Base-by-base conservation (phyloP, 441 rosid species). In the Jatropha multifida region DNA sequence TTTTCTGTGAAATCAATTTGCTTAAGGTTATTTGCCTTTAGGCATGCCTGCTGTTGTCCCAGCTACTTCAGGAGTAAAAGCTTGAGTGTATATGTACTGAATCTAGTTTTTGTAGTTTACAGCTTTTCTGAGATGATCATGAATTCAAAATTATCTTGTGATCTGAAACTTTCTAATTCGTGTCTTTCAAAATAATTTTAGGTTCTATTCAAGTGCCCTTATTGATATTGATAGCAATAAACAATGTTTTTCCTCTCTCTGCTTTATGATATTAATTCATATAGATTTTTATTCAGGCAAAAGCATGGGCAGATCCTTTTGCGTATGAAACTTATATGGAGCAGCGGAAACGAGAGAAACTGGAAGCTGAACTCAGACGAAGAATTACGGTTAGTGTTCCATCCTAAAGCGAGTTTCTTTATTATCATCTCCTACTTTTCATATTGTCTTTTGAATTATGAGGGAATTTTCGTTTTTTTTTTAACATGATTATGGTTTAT, bases 381-480 rank as follows among this genome's bases (percentile, higher is more conserved):
- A 85, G 96, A 83, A 94, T 94, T 76, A 88, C 97, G 74, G 99
- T 94, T 38, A 81, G 86, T 84, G 56, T 76, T 64, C 23, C 23
- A 13, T 38, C 44, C n/a, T 11, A 44, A 46, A 42, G 10, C 41
- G 42, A 2, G 56, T 32, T 20, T 65, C 58, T 48, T n/a, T 60
- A 56, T 17, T 62, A 11, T 74, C 23, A 58, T 17, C 23, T 14
- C 15, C 38, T 63, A 62, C 18, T 27, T 61, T 51, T 48, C 14
- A 12, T 37, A 18, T 14, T 32, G 66, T 62, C 66, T 13, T 5
- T 63, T 26, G 23, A 23, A 15, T 63, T 38, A 13, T 14, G 66
- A 17, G n/a, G 37, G 9, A 17, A 0, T 69, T 14, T 48, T 17
- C 8, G 18, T 12, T 56, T 14, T 11, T 40, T 12, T 42, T 44